A percentile compares a stretch with the other conserved stretches of the same genome.
Evolutionary conservation across 176 grass and related monocot species (phyloP).

Genomic region (Hordeum marinum): DNA sequence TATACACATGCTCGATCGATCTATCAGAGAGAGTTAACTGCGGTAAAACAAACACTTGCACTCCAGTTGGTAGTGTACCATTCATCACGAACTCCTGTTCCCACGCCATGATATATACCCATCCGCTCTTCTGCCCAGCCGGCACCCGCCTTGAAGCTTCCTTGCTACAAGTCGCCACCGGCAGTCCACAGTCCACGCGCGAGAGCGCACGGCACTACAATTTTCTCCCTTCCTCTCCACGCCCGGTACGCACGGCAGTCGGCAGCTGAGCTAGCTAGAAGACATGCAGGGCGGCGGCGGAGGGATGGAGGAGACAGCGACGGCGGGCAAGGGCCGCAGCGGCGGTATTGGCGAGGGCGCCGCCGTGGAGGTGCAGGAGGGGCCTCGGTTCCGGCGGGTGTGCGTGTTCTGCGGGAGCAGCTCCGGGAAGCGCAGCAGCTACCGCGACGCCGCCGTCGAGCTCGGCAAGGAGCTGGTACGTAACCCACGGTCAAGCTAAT

Average conservation of each 20-base stretch:
- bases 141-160: neutral
- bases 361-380: neutral
- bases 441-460: conserved; percentile 85
- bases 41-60: neutral
- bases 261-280: neutral
- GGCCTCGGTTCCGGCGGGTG: conserved; percentile 72
- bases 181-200: neutral
- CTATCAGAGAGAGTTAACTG: neutral
- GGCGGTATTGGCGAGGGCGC: conserved; percentile 2
- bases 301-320: neutral
- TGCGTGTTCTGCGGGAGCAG: conserved; percentile 99
- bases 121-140: neutral
- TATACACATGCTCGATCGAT: neutral
- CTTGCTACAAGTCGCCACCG: neutral
- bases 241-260: neutral
- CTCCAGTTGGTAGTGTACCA: neutral
- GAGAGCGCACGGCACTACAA: neutral
- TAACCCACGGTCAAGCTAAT: neutral
- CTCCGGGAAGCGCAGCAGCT: conserved; percentile 88
- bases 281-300: neutral
- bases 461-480: conserved; percentile 80
- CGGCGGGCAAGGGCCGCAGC: neutral
- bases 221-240: neutral
- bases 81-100: neutral
- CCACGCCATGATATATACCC: neutral